phyloP scores from a whole-genome alignment of 2,329 filamentous ascomycete species.

The Fusarium haematococcum region DNA sequence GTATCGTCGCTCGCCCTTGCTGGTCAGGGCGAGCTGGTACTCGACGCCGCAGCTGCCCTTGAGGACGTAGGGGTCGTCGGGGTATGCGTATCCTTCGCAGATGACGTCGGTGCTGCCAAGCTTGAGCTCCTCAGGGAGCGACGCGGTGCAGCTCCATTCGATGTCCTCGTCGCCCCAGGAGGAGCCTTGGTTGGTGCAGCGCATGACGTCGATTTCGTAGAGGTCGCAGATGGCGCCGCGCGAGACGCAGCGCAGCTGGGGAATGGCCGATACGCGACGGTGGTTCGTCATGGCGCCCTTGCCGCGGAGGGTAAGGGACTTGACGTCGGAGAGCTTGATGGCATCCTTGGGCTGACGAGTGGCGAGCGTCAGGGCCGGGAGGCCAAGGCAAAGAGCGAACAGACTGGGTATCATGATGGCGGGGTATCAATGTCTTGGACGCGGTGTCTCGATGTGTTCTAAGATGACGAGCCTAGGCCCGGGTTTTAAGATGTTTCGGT shows the following conservation, averaged over 20 bases:
- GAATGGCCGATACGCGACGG: conserved; percentile 80
- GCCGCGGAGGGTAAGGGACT: conserved; percentile 81
- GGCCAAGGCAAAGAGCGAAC: conserved; percentile 36
- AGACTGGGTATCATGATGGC: conserved; percentile 46
- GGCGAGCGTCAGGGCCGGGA: conserved; percentile 43
- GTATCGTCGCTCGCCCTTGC: conserved; percentile 78
- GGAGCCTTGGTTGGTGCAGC: conserved; percentile 86
- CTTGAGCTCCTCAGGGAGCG: conserved; percentile 70
- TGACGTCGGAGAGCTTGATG: conserved; percentile 72
- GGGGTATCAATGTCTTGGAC: conserved; percentile 10
- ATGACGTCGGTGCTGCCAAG: conserved; percentile 89
- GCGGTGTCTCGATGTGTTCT: background rate
- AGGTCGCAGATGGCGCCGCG: conserved; percentile 72
- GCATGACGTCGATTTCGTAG: conserved; percentile 83
- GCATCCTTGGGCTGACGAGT: conserved; percentile 59
- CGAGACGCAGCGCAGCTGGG: conserved; percentile 83
- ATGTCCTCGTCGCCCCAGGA: conserved; percentile 85
- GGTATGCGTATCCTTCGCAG: conserved; percentile 86
- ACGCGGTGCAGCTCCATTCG: conserved; percentile 87
- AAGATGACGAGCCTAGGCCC: conserved; percentile 9
- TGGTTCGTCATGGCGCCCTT: conserved; percentile 74
- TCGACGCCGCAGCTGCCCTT: conserved; percentile 94
- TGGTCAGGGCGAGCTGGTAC: conserved; percentile 84
- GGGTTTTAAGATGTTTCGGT: background rate
- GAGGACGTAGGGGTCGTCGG: conserved; percentile 86